Percentiles rank a stretch among this genome's conserved stretches.
phyloP scores from a whole-genome alignment of 2,329 filamentous ascomycete species.

The Pestalotiopsis sp. region DNA sequence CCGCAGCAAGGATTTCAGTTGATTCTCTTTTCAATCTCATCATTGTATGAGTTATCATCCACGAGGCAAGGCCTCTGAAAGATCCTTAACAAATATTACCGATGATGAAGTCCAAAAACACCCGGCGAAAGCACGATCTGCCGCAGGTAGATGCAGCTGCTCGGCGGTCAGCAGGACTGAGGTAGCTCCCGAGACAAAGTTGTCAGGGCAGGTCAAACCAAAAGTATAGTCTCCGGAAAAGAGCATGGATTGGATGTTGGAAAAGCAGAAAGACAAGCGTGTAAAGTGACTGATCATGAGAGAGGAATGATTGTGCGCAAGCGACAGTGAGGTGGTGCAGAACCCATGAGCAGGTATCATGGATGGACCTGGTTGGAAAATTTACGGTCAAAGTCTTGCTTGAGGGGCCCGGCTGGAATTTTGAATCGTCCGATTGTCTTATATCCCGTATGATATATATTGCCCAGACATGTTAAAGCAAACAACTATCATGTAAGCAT shows the following conservation, averaged over 20 bases:
- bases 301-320: neutral
- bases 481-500: no score
- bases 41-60: neutral
- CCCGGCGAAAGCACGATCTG: neutral
- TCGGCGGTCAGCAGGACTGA: neutral
- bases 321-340: neutral
- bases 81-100: neutral
- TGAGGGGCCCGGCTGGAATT: no score
- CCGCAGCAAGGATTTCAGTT: neutral
- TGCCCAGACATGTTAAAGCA: no score
- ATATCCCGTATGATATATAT: no score
- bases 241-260: neutral
- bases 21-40: neutral
- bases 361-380: no score
- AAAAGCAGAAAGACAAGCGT: neutral
- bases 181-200: neutral
- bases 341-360: neutral
- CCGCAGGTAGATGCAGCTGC: neutral
- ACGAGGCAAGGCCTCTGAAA: neutral
- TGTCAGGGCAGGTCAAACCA: neutral
- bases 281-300: neutral
- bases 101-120: neutral
- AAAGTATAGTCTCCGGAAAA: neutral
- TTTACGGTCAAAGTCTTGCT: no score
- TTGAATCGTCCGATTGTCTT: no score